Evolutionary conservation across 1,284 basidiomycete species (phyloP).

Genomic region (Sanghuangporus sanghuang): DNA sequence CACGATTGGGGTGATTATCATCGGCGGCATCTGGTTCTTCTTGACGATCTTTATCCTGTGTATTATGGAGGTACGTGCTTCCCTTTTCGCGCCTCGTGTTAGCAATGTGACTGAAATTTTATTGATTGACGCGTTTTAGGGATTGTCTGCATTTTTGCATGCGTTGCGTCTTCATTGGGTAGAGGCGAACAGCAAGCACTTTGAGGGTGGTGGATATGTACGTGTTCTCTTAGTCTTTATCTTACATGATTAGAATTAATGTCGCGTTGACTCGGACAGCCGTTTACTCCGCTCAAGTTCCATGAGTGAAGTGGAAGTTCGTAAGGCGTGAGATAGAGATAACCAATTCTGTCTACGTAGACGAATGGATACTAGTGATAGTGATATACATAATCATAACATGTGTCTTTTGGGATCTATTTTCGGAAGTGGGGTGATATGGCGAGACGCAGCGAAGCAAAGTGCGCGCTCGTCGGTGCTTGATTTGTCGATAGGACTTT

Average conservation of each 20-base stretch:
- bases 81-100: slow-evolving; percentile 8
- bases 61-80: slow-evolving; percentile 81
- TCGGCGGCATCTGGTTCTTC: slow-evolving; percentile 78
- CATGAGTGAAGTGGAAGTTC: slow-evolving; percentile 26
- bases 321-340: not conserved
- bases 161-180: slow-evolving; percentile 98
- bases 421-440: no score
- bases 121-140: slow-evolving; percentile 27
- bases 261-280: slow-evolving; percentile 32
- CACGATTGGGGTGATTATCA: slow-evolving; percentile 56
- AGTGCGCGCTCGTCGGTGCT: not conserved
- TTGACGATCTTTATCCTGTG: slow-evolving; percentile 78
- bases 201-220: slow-evolving; percentile 85
- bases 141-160: slow-evolving; percentile 92
- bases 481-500: not conserved
- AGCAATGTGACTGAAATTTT: slow-evolving; percentile 1
- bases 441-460: not conserved
- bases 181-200: slow-evolving; percentile 96
- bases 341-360: slow-evolving; percentile 4
- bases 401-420: no score
- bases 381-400: no score
- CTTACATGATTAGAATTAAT: slow-evolving; percentile 23
- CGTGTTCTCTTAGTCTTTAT: slow-evolving; percentile 32
- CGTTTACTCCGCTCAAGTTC: slow-evolving; percentile 65
- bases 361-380: not conserved